Base-by-base conservation (phyloP, 768 basidiomycete genomes). In the Suillus spraguei region DNA sequence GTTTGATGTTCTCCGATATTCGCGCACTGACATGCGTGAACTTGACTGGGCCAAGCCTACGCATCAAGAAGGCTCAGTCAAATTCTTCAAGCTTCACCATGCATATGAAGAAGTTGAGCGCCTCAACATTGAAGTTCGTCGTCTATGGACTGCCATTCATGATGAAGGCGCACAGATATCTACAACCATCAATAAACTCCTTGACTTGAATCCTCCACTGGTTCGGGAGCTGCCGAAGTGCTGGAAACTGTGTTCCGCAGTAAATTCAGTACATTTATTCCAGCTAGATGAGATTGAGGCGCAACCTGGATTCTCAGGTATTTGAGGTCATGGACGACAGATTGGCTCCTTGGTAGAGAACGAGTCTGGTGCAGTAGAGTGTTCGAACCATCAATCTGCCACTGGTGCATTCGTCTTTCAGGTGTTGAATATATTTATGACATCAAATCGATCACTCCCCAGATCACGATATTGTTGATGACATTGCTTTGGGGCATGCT, bases 91-190 rank as follows among this genome's bases (percentile, higher is more conserved):
- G 41, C 36, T 75, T 36, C 35, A 59, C n/a, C 67, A 61, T 33
- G 72, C 74, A 0, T 33, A 61, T 5, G 72, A 76, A 60, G 74
- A 77, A 52, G 65, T 77, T 20, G 24, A 22, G 0, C 67, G 63
- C 0, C 61, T 72, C 17, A 70, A 75, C 41, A 50, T 76, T 14
- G 72, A 76, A 62, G 64, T 73, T 9, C 52, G 46, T 14, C 63
- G 67, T 1, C 62, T 76, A 16, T 62, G 7, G 52, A 60, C 62
- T 42, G 67, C 59, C 14, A 66, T 66, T 60, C 63, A 64, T 53
- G 33, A 73, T 53, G 71, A 75, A 35, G 67, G 72, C 16, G 20
- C 41, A 14, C n/a, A 56, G 1, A 36, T 53, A 4, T 44, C 60
- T 32, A 13, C 36, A 9, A 28, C 36, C 7, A 64, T 64, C 32